Percentiles rank a stretch among this genome's conserved stretches.
Evolutionary conservation across 257 asterid genomes (phyloP).

Genomic region (Handroanthus guayacan): DNA sequence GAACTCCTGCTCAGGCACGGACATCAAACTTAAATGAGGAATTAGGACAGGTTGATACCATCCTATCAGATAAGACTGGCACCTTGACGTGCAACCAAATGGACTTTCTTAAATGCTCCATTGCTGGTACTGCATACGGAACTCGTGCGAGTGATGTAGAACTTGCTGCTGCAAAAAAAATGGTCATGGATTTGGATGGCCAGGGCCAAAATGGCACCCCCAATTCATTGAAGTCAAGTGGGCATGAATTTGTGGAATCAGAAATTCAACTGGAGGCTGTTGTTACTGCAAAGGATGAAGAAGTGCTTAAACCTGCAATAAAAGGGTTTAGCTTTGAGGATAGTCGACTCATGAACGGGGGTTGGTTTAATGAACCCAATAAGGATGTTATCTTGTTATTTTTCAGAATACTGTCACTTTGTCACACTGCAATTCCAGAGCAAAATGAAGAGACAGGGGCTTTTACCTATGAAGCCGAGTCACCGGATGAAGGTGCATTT

Average conservation of each 20-base stretch:
- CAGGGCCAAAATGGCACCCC: conserved; percentile 47
- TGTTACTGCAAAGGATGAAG: conserved; percentile 60
- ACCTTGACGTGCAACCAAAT: conserved; percentile 96
- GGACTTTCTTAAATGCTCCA: conserved; percentile 96
- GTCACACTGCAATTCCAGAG: conserved; percentile 97
- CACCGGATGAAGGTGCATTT: conserved; percentile 94
- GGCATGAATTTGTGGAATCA: conserved; percentile 41
- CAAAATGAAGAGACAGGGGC: conserved; percentile 73
- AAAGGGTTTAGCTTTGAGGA: conserved; percentile 96
- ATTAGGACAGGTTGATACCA: conserved; percentile 90
- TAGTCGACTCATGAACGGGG: conserved; percentile 78
- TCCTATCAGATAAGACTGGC: conserved; percentile 95
- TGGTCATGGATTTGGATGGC: conserved; percentile 80
- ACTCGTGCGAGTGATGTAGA: conserved; percentile 87
- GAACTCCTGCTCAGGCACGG: conserved; percentile 95
- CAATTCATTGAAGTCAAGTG: conserved; percentile 42
- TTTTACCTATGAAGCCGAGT: conserved; percentile 84
- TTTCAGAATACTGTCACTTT: conserved; percentile 80
- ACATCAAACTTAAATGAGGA: conserved; percentile 96
- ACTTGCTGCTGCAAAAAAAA: conserved; percentile 89
- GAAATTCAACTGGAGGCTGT: conserved; percentile 83
- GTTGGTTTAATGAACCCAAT: conserved; percentile 78
- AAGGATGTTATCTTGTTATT: conserved; percentile 67
- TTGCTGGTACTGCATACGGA: conserved; percentile 85
- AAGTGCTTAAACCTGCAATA: conserved; percentile 49